Base-by-base conservation (phyloP, 2,329 filamentous ascomycete species). In the Colletotrichum musicola region DNA sequence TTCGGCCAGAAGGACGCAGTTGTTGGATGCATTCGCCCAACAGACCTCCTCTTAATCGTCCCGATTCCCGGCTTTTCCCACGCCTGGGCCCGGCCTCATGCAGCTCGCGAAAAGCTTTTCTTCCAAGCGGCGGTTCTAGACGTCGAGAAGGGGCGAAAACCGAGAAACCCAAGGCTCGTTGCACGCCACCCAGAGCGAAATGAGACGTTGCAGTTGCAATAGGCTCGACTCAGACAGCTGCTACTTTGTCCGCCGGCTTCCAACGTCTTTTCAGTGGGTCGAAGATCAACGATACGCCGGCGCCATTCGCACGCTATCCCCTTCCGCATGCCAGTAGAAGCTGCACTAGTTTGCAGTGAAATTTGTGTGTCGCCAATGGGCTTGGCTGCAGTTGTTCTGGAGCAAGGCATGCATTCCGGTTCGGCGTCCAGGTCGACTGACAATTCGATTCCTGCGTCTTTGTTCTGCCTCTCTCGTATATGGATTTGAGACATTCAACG, bases 241-340 rank as follows among this genome's bases (percentile, higher is more conserved):
- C 27, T 14, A 35, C 6, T 35, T 10, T 10, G 30, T 35, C 7
- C 30, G 7, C 18, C 44, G 38, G 38, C 25, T 49, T 46, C 20
- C 53, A 58, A 64, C 47, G 64, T 62, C 50, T 62, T 62, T 66
- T 56, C n/a, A 42, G 58, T 62, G 63, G 58, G 50, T 50, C 57
- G 27, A 50, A 7, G 40, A 56, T 50, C 46, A 64, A 30, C 53
- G 27, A 14, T 38, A 40, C 56, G 49, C 63, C 49, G 42, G 42
- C 57, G 56, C 42, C 54, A 35, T 53, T 59, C 25, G 35, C 20
- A 14, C 47, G 20, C 57, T 57, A 42, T 20, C 6, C 38, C 46
- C 22, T 10, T 10, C 30, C 30, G 10, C 30, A 35, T 35, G 30
- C 30, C 30, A 10, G 30, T 35, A 10, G 30, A 35, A 10, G 7